Evolutionary conservation across 1,284 basidiomycete species (phyloP), one percentile per base, ranked within the genome.

Genomic region (Gymnopus androsaceus): DNA sequence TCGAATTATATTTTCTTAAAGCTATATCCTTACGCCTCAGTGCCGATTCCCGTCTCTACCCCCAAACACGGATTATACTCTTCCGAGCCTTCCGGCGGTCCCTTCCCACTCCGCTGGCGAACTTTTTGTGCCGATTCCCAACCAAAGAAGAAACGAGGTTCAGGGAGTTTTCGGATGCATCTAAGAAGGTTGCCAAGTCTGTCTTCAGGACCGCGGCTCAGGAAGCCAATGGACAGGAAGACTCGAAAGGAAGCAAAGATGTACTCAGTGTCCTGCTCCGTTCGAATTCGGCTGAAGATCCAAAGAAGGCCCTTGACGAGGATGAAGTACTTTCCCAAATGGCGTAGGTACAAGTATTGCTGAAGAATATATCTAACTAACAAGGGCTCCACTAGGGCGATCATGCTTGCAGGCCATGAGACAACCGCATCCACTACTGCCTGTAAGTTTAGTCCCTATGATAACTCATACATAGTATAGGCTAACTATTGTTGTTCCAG

Each of bases 321-420:
- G 57, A 59, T 6, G 64, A 75, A 59, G 64, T 73, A 56, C 52
- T 64, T 1, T 49, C 60, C 23, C 65, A 71, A 57, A 65, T 71
- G 50, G 54, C 59, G 63, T 67, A 34, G 48, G 66, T 57, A 31
- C 11, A 19, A 3, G 11, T 36, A 3, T 12, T 28, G 34, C 3
- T 36, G 8, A 12, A 3, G 25, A 37, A 6, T 27, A 27, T 5
- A 25, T n/a, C n/a, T 23, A 45, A 8, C 31, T 49, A 21, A 21
- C 30, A 3, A 34, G 14, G 14, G 25, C 40, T 8, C 31, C 21
- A 17, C 3, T 12, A 62, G 60, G n/a, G 57, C 55, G 7, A 28
- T 64, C 1, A 55, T 66, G 19, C 49, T 66, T n/a, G 64, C 64
- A 11, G 63, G 64, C 2, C 61, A 67, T 36, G 59, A 59, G 40